Evolutionary conservation across 78 protist genomes (phyloP).

Genomic region (Blattamonas nauphoetae): DNA sequence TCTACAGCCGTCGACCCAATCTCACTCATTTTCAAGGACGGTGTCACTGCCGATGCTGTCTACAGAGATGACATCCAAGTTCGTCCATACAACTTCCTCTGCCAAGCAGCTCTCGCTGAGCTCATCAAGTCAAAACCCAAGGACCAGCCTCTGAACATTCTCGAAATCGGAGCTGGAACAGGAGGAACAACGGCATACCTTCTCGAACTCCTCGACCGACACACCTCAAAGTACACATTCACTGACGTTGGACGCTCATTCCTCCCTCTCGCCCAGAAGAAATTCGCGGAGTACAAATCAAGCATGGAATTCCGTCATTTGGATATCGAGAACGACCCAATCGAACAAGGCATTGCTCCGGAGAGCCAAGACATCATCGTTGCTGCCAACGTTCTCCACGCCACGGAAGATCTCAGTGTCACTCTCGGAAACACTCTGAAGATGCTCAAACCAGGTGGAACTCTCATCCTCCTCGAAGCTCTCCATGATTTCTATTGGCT

Average conservation of each 20-base stretch:
- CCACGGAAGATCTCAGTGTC: neutral
- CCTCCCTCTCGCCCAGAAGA: neutral
- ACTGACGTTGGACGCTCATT: neutral
- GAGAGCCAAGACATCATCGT: neutral
- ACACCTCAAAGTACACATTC: neutral
- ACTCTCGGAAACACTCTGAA: neutral
- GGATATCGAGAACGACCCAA: neutral
- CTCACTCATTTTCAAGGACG: neutral
- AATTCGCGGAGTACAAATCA: neutral
- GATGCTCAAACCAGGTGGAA: neutral
- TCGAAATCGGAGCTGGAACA: slow-evolving; percentile 2
- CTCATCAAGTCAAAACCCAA: neutral
- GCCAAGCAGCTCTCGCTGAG: neutral
- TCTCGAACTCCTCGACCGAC: neutral
- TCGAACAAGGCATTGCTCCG: neutral
- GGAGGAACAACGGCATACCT: neutral
- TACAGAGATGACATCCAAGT: neutral
- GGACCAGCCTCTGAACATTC: neutral
- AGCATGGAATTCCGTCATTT: neutral
- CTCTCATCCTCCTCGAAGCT: neutral
- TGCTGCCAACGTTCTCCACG: slow-evolving; percentile 8
- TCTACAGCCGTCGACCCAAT: slow-evolving; percentile 12
- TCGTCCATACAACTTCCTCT: neutral
- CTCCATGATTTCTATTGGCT: neutral
- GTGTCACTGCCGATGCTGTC: neutral